A percentile compares a stretch with the other conserved stretches of the same genome.
phyloP scores from a whole-genome alignment of 2,329 filamentous ascomycete species.

The Phyllosticta citriasiana region DNA sequence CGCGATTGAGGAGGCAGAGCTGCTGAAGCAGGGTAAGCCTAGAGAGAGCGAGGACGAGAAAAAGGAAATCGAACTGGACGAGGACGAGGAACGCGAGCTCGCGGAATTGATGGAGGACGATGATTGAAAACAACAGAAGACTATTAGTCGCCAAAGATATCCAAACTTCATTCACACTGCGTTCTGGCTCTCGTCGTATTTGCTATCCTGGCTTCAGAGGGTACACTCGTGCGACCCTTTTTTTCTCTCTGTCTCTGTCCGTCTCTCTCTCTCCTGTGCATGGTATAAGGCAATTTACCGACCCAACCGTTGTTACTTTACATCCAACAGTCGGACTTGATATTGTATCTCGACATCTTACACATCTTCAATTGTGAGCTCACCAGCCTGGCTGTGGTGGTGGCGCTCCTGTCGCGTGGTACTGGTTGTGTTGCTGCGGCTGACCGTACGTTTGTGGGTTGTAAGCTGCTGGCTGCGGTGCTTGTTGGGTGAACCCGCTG shows the following conservation, averaged over 20 bases:
- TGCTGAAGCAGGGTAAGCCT: conserved; percentile 36
- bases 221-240: not conserved
- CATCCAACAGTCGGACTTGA: not conserved
- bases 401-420: not conserved
- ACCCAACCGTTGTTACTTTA: not conserved
- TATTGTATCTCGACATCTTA: conserved; percentile 1
- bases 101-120: conserved; percentile 80
- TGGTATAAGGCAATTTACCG: not conserved
- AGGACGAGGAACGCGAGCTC: conserved; percentile 85
- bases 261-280: not conserved
- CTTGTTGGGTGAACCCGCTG: not conserved
- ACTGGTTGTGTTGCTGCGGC: conserved; percentile 2
- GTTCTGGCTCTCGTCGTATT: not conserved
- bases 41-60: conserved; percentile 38
- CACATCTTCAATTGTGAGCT: not conserved
- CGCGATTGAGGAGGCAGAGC: conserved; percentile 42
- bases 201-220: not conserved
- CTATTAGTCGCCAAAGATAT: not conserved
- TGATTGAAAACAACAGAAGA: conserved; percentile 32
- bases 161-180: not conserved
- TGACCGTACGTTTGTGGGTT: not conserved
- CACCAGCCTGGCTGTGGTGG: conserved; percentile 5
- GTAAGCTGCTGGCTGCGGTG: not conserved
- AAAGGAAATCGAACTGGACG: conserved; percentile 55
- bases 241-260: not conserved